These are phyloP conservation scores for Schoenoplectus tabernaemontani DNA, from an alignment of 202 grass and related monocot species.

Conservation along the genomic window DNA sequence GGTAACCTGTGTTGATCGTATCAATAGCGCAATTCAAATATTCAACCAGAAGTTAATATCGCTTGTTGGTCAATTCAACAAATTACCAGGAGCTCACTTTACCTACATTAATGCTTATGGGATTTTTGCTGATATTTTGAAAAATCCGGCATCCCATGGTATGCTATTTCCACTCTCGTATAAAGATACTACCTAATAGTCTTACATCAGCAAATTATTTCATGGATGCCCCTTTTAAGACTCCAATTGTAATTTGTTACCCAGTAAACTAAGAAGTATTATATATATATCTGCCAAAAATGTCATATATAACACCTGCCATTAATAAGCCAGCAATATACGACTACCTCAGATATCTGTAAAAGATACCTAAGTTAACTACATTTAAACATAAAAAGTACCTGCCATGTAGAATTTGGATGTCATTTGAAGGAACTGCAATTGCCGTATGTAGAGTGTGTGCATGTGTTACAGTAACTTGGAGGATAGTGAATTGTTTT, in stretches of 20 bases:
- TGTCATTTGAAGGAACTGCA: background rate
- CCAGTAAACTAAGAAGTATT: background rate
- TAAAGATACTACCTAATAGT: too few relatives aligned
- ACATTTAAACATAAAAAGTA: background rate
- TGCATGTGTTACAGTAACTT: background rate
- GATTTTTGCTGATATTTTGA: constrained; percentile 64
- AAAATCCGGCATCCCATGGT: constrained; percentile 32
- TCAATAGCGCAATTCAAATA: constrained; percentile 45
- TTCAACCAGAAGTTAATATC: constrained; percentile 56
- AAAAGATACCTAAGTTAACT: background rate
- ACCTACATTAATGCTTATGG: constrained; percentile 68
- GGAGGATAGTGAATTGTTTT: background rate
- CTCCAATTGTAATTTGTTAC: background rate
- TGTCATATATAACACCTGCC: background rate
- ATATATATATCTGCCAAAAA: background rate
- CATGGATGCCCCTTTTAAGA: background rate
- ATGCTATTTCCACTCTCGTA: too few relatives aligned
- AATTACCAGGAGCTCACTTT: constrained; percentile 58
- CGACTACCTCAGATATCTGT: too few relatives aligned
- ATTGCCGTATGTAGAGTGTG: too few relatives aligned
- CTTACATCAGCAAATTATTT: background rate
- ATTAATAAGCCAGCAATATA: background rate
- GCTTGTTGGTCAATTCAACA: constrained; percentile 55
- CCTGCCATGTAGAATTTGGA: background rate
- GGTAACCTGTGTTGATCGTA: constrained; percentile 44